A percentile compares a stretch with the other conserved stretches of the same genome.
phyloP scores from a whole-genome alignment of 73 alveolate genomes.

The Paramecium tetraurelia region DNA sequence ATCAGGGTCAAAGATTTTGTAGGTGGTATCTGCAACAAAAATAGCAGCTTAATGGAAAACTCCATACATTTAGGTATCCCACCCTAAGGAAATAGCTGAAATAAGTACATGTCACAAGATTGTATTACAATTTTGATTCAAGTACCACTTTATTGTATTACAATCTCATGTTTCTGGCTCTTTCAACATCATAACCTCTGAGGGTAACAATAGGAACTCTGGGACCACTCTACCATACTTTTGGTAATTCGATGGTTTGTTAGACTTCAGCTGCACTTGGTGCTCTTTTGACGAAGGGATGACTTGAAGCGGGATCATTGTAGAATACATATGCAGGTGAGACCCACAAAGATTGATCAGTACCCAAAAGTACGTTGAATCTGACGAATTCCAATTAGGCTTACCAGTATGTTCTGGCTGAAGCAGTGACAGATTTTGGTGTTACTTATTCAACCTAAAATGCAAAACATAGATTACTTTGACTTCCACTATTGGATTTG shows the following conservation, averaged over 20 bases:
- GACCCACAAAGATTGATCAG: neutral
- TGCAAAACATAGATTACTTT: neutral
- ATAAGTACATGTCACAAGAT: neutral
- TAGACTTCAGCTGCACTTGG: neutral
- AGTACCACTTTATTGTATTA: neutral
- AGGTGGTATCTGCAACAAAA: neutral
- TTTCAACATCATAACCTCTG: conserved; percentile 29
- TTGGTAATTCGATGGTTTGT: neutral
- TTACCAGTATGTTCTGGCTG: neutral
- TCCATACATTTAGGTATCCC: conserved; percentile 10
- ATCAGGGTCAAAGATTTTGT: neutral
- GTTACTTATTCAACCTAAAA: neutral
- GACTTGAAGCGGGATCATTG: neutral
- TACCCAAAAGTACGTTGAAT: neutral
- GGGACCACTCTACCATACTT: conserved; percentile 25
- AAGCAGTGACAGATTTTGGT: neutral
- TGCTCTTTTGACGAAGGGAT: neutral
- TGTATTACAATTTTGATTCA: neutral
- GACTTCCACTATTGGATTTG: conserved; percentile 33
- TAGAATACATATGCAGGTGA: neutral
- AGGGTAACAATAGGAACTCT: neutral
- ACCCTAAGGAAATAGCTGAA: neutral
- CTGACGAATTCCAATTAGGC: neutral
- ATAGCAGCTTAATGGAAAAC: neutral
- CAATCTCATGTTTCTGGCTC: conserved; percentile 11